phyloP scores from a whole-genome alignment of 1,284 basidiomycete species.

The Porodaedalea pini region DNA sequence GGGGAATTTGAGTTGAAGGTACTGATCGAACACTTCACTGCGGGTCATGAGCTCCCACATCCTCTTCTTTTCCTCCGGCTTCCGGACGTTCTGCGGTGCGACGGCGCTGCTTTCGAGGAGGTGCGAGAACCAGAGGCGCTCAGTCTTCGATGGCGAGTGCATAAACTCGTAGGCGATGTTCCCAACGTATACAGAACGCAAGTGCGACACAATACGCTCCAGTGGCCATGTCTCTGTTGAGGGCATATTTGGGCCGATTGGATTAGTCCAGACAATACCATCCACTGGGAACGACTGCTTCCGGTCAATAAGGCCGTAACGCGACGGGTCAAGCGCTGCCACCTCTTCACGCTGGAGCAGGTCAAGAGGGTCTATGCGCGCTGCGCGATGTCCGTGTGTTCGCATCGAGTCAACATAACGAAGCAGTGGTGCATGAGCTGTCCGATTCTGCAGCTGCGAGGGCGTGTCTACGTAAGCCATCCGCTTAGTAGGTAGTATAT shows the following conservation, averaged over 20 bases:
- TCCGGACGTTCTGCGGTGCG: constrained; percentile 35
- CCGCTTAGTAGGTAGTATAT: constrained; percentile 1
- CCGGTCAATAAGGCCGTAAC: constrained; percentile 69
- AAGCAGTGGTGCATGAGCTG: constrained; percentile 70
- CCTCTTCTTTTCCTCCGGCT: constrained; percentile 41
- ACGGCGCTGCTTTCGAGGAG: constrained; percentile 65
- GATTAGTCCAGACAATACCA: constrained; percentile 74
- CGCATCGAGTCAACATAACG: constrained; percentile 87
- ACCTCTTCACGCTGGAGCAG: constrained; percentile 83
- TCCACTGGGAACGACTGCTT: constrained; percentile 63
- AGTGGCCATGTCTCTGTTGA: constrained; percentile 63
- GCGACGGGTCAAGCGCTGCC: constrained; percentile 70
- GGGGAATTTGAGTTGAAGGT: constrained; percentile 78
- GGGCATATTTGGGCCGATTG: constrained; percentile 42
- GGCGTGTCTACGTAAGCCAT: constrained; percentile 60
- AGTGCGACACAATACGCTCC: constrained; percentile 63
- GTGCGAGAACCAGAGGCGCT: constrained; percentile 82
- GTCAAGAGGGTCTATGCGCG: constrained; percentile 81
- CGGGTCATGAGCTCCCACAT: constrained; percentile 68
- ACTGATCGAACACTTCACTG: constrained; percentile 81
- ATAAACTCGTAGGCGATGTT: constrained; percentile 88
- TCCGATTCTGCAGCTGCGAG: constrained; percentile 72
- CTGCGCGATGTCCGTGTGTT: constrained; percentile 76
- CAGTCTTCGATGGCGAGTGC: constrained; percentile 78
- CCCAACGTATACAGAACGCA: constrained; percentile 74